Base-by-base conservation (phyloP, 192 early-diverging fungal genomes). In the Pilaira anomala region DNA sequence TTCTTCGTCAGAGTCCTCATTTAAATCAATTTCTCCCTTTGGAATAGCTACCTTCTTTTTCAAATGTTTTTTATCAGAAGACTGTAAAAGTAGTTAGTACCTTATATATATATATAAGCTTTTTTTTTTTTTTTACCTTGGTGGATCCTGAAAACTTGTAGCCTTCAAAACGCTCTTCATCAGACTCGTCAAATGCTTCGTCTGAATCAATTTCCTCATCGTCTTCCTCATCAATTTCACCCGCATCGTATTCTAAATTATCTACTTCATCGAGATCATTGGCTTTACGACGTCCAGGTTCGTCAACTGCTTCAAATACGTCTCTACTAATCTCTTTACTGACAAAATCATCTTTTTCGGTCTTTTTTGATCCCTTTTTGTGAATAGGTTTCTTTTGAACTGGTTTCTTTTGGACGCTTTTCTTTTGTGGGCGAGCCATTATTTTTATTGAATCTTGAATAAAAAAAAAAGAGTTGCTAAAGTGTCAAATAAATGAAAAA, bases 171-270 rank as follows among this genome's bases (percentile, higher is more conserved):
- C 84, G 73, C 52, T 94, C 89, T 51, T 95, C 92, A 61, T 95
- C 93, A 46, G 78, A 80, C 13, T 86, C 86, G 51, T 93, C 82
- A 76, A 95, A 95, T 5, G 93, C 93, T 26, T 88, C 92, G 64
- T 98, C 94, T 42, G 92, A 91, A 36, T 90, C 87, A 49, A 96
- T 94, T 58, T 96, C 94, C 66, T 98, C 94, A 66, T 98, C 94
- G 68, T 98, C 93, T 58, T 94, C 92, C 4, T 83, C 78, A 22
- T 89, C 84, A 36, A 97, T 91, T 22, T 83, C 75, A 39, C 87
- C 89, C 6, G 84, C 80, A 55, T 92, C 81, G 72, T 89, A 92
- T 61, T 89, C 85, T 48, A 83, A 80, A 62, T 85, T 85, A 12
- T 84, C 83, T 40, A 86, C 81, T 42, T 80, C 72, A 54, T 89